phyloP scores from a whole-genome alignment of 1,284 basidiomycete genomes.

The Athelia sp. region DNA sequence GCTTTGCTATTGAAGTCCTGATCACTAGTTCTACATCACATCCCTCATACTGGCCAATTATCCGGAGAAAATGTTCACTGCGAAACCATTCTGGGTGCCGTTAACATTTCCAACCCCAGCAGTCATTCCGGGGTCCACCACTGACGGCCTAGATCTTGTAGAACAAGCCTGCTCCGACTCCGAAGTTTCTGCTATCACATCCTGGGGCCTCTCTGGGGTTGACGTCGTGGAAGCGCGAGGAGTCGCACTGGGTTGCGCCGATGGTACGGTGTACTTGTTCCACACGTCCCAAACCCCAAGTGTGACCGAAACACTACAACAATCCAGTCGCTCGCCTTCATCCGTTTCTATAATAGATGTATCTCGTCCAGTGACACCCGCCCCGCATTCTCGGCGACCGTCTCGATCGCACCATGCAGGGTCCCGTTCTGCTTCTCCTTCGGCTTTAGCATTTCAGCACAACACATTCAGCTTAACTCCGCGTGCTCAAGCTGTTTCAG shows the following conservation, averaged over 20 bases:
- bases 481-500: conserved; percentile 59
- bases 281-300: conserved; percentile 1
- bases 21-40: background rate
- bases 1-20: background rate
- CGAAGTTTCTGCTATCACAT: conserved; percentile 4
- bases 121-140: too few relatives aligned
- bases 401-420: conserved; percentile 17
- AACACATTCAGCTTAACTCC: conserved; percentile 28
- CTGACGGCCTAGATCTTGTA: background rate
- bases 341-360: background rate
- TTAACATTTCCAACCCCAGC: conserved; percentile 9
- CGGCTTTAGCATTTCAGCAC: conserved; percentile 19
- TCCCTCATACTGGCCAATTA: background rate
- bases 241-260: conserved; percentile 25
- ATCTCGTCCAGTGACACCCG: conserved; percentile 13
- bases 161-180: background rate
- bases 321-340: background rate
- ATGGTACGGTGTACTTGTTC: conserved; percentile 31
- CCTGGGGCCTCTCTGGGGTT: conserved; percentile 11
- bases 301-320: background rate
- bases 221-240: conserved; percentile 7
- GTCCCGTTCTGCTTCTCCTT: conserved; percentile 28
- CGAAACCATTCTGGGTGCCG: conserved; percentile 10
- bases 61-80: conserved; percentile 10
- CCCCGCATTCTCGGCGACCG: conserved; percentile 20